Evolutionary conservation across 805 yeast genomes (phyloP), one percentile per base, ranked within the genome.

Genomic region (Wickerhamiella siamensis): DNA sequence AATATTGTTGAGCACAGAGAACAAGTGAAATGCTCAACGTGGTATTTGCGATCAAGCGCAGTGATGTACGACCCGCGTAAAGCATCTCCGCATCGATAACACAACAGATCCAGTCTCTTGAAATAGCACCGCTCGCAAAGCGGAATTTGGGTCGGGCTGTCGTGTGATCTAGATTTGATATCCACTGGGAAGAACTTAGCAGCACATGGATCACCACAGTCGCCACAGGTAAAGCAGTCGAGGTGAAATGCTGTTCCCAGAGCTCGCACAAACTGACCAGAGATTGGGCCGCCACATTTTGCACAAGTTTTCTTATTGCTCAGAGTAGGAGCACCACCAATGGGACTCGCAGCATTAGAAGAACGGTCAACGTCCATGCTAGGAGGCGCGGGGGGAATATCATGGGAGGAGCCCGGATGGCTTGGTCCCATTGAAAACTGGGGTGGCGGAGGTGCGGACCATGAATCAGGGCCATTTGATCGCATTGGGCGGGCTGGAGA

Each of bases 51-150:
- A 10, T 94, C 94, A 53, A 87, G 72, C 0, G 96, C 96, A 1
- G 95, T 87, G 44, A 87, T 86, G 61, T 88, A 88, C 1, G 94
- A 81, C 0, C 96, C 96, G 51, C 95, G 65, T 39, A 93, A 67
- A 3, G 95, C 94, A 20, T 71, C 73, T 48, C 83, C 74, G 63
- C 99, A 91, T 15, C 76, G 81, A 54, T 70, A 72, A 56, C 99
- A 91, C n/a, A 91, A 72, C 40, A 91, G 69, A 43, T 83, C 81
- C 43, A 86, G 71, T 51, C 94, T 72, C 56, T 74, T 77, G 65
- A 91, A 91, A 59, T 86, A 91, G 61, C 91, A 94, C 50, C 75
- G 81, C 62, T 91, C 98, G 62, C 99, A 91, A 21, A 91, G 67
- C 0, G 83, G 74, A 4, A 77, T 42, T 49, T 42, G 36, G 14